A percentile compares a stretch with the other conserved stretches of the same genome.
Conservation (phyloP, 2,329 filamentous ascomycete genomes). For the Bipolaris gigantea region DNA sequence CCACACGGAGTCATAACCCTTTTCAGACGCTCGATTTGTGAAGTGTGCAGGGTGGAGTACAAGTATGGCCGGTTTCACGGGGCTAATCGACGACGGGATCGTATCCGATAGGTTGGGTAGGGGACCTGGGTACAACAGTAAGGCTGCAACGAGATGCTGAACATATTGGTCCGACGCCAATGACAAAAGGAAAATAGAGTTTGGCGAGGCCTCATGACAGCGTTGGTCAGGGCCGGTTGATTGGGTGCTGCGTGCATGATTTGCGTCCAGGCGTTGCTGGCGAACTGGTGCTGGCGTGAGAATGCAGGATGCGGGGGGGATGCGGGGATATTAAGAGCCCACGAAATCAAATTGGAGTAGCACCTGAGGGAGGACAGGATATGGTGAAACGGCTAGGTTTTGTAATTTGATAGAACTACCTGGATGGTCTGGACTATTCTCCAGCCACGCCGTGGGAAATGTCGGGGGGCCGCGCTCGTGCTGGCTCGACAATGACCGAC, state of each 20-base stretch:
- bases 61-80: constrained; percentile 1
- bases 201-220: not conserved
- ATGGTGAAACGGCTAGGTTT: not conserved
- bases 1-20: not conserved
- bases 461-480: not conserved
- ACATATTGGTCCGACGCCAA: not conserved
- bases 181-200: not conserved
- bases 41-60: not conserved
- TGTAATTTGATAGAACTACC: not conserved
- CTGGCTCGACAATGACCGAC: not conserved
- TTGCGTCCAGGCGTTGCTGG: not conserved
- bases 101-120: not conserved
- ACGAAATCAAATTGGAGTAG: not conserved
- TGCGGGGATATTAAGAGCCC: not conserved
- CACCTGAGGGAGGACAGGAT: not conserved
- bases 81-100: not conserved
- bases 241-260: not conserved
- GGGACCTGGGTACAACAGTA: no score
- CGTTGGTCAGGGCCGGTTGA: not conserved
- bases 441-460: not conserved
- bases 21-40: not conserved
- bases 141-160: not conserved
- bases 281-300: not conserved
- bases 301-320: not conserved
- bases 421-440: not conserved